Evolutionary conservation across 1,139 yeast genomes (phyloP), one percentile per base, ranked within the genome.

Genomic region (Debaryomyces coudertii): DNA sequence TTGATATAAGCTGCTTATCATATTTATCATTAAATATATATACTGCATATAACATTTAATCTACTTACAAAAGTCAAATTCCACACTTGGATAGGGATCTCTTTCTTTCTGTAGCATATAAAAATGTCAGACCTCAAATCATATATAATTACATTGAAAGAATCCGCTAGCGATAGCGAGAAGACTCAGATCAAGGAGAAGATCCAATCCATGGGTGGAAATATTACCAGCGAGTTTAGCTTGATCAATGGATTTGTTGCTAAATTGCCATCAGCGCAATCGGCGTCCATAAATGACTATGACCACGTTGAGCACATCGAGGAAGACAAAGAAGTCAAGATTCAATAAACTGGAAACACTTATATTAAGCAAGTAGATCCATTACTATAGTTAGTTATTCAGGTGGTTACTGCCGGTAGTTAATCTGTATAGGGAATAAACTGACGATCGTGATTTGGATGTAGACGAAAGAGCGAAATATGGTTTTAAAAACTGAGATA

Each of bases 231-330:
- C 52, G 89, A 85, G 56, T 85, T 79, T 65, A 68, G 78, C 44
- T 70, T 86, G 62, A 83, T 86, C 68, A 85, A 85, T 69, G 92
- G 90, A 0, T 85, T 82, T 56, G 70, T 80, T 43, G 82, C 76
- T 48, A 74, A 77, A 53, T 65, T 83, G 51, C 87, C 88, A 31
- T 60, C 69, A 4, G 50, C 73, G 51, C 83, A 78, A 55, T 67
- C 76, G 33, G 58, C 65, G 15, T 46, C 76, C 7, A 60, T 83
- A 52, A 60, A 68, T 51, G 56, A 58, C 36, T 73, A 79, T 59
- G 77, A 74, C 18, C 73, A 69, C 43, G 81, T 83, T 48, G 73
- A 76, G 42, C 63, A 72, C 24, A 66, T 83, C 51, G 89, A 83
- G 63, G 85, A 80, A 60, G 88, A 83, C 60, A 68, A 75, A 60